phyloP scores from a whole-genome alignment of 257 asterid genomes.

The Solanum sparsipilum region DNA sequence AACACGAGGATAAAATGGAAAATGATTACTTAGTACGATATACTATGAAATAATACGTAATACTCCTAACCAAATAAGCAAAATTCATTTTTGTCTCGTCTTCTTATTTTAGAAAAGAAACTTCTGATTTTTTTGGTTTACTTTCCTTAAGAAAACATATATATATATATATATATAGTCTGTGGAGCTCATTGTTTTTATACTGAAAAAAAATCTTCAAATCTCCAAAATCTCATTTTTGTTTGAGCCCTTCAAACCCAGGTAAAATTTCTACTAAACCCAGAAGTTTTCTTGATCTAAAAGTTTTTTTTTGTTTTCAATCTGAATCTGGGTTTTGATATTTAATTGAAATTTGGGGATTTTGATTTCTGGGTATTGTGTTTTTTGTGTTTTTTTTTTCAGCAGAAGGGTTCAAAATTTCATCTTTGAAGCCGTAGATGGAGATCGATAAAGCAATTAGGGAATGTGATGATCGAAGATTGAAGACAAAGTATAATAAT shows the following conservation, averaged over 20 bases:
- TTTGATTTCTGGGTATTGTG: not conserved
- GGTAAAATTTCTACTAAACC: conserved; percentile 3
- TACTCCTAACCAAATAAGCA: not conserved
- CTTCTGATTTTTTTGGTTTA: not conserved
- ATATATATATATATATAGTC: not conserved
- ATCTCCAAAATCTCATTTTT: not conserved
- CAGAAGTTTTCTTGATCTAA: not conserved
- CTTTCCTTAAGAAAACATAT: not conserved
- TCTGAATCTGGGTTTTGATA: not conserved
- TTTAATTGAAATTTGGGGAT: not conserved
- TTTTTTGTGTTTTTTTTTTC: not conserved
- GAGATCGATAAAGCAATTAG: conserved; percentile 76
- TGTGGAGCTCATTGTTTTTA: not conserved
- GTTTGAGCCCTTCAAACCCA: conserved; percentile 6
- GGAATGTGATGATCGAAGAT: conserved; percentile 61
- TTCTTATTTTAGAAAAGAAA: not conserved
- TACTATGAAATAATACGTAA: too few relatives aligned
- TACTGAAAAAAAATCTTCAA: not conserved
- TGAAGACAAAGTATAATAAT: conserved; percentile 78
- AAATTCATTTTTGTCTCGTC: not conserved
- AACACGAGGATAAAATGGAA: not conserved
- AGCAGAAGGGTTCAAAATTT: conserved; percentile 9
- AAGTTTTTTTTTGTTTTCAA: not conserved
- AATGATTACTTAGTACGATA: not conserved
- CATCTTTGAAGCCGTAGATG: conserved; percentile 15